These are phyloP conservation scores for Lycium barbarum DNA, from an alignment of 257 asterid species.

Conservation along the genomic window DNA sequence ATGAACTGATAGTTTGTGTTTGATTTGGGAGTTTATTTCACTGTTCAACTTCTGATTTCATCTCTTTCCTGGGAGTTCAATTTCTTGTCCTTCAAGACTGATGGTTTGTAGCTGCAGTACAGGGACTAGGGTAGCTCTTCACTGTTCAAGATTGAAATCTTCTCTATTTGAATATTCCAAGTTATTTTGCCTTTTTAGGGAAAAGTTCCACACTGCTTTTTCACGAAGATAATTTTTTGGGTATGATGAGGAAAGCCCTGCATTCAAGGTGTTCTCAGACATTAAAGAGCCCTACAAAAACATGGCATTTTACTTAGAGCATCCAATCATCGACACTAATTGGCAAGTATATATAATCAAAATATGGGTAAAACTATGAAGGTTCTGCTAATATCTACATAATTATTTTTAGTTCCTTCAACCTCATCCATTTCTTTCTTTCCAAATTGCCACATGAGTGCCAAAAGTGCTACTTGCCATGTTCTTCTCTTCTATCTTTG, in stretches of 20 bases:
- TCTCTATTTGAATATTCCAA: background rate
- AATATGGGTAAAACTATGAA: background rate
- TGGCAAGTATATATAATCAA: background rate
- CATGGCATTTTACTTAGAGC: background rate
- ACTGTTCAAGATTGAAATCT: slow-evolving; percentile 13
- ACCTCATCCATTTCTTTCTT: background rate
- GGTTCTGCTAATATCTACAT: slow-evolving; percentile 11
- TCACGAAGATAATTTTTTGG: background rate
- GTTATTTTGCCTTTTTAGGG: background rate
- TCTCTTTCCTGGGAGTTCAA: slow-evolving; percentile 3
- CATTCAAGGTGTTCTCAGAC: background rate
- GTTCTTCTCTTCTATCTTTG: background rate
- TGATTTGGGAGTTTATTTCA: slow-evolving; percentile 17
- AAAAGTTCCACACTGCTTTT: background rate
- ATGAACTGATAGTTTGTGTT: background rate
- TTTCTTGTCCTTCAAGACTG: slow-evolving; percentile 22
- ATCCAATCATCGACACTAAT: background rate
- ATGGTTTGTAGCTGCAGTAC: background rate
- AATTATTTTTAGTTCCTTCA: background rate
- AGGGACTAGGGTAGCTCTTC: background rate
- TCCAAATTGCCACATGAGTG: background rate
- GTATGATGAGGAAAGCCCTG: background rate
- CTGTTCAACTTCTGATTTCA: background rate
- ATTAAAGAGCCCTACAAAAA: background rate
- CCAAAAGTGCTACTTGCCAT: background rate